These are phyloP conservation scores for Coprinopsis strossmayeri DNA, from an alignment of 768 basidiomycete species.

Conservation along the genomic window DNA sequence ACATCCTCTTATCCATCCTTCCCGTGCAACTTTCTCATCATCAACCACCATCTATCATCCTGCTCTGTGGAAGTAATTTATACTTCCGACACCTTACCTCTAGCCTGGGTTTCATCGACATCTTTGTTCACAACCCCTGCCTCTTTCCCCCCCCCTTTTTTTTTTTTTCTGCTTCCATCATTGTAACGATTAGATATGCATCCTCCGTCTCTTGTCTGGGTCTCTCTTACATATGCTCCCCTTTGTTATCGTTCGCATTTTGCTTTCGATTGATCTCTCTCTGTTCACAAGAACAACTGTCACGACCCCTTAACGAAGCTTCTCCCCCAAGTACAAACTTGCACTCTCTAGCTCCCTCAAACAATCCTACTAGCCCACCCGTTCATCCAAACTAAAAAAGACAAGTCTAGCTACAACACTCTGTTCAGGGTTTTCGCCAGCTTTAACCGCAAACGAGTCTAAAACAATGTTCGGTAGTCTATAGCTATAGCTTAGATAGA, in stretches of 20 bases:
- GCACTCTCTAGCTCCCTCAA: too few species aligned
- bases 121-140: too few species aligned
- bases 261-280: conserved; percentile 23
- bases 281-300: conserved; percentile 13
- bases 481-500: too few species aligned
- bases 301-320: conserved; percentile 6
- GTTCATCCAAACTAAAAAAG: too few species aligned
- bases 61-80: background rate
- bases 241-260: conserved; percentile 23
- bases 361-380: too few species aligned
- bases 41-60: background rate
- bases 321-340: background rate
- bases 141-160: conserved; percentile 10
- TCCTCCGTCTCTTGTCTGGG: conserved; percentile 15
- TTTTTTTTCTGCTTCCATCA: conserved; percentile 20
- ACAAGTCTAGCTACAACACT: too few species aligned
- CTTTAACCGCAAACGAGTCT: too few species aligned
- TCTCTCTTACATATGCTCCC: conserved; percentile 24
- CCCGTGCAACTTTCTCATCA: conserved; percentile 10
- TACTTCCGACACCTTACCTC: background rate
- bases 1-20: conserved; percentile 13
- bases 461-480: too few species aligned
- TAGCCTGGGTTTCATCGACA: conserved; percentile 3
- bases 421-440: too few species aligned
- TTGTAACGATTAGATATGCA: conserved; percentile 76